Evolutionary conservation across 495 filamentous ascomycete genomes (phyloP).

Genomic region (Penicillium atrosanguineum): DNA sequence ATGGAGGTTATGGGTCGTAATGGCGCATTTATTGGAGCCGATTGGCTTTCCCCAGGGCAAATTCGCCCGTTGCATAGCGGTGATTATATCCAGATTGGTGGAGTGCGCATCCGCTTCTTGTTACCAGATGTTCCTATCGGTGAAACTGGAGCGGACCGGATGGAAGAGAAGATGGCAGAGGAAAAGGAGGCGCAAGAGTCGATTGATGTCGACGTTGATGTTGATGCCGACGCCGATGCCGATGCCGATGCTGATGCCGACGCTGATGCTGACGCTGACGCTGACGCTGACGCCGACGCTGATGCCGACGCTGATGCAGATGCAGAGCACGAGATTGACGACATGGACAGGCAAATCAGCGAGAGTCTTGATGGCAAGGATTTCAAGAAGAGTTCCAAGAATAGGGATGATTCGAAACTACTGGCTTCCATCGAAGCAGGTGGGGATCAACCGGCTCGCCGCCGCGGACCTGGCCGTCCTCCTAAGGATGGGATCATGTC

Average conservation of each 20-base stretch:
- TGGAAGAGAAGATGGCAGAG: constrained; percentile 60
- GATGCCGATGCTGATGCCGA: constrained; percentile 13
- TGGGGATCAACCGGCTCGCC: constrained; percentile 53
- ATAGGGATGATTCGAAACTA: constrained; percentile 3
- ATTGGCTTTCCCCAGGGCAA: constrained; percentile 59
- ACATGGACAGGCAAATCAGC: constrained; percentile 30
- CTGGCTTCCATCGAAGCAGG: constrained; percentile 34
- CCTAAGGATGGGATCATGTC: constrained; percentile 94
- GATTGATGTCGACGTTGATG: constrained; percentile 14
- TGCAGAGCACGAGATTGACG: constrained; percentile 27
- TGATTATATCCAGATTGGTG: constrained; percentile 74
- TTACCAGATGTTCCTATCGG: constrained; percentile 70
- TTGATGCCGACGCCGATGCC: constrained; percentile 33
- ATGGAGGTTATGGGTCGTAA: constrained; percentile 80
- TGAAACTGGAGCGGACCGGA: constrained; percentile 64
- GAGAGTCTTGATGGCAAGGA: constrained; percentile 40
- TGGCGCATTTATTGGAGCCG: constrained; percentile 78
- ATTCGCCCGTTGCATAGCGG: constrained; percentile 67
- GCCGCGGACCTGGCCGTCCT: constrained; percentile 81
- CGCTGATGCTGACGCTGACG: constrained; percentile 27
- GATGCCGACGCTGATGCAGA: constrained; percentile 2
- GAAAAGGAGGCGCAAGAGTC: constrained; percentile 28
- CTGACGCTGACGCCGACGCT: constrained; percentile 39
- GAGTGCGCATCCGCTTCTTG: constrained; percentile 68
- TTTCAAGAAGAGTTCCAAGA: constrained; percentile 21